Conservation (phyloP, 331 rosid species). For the Erythrophleum ivorense region DNA sequence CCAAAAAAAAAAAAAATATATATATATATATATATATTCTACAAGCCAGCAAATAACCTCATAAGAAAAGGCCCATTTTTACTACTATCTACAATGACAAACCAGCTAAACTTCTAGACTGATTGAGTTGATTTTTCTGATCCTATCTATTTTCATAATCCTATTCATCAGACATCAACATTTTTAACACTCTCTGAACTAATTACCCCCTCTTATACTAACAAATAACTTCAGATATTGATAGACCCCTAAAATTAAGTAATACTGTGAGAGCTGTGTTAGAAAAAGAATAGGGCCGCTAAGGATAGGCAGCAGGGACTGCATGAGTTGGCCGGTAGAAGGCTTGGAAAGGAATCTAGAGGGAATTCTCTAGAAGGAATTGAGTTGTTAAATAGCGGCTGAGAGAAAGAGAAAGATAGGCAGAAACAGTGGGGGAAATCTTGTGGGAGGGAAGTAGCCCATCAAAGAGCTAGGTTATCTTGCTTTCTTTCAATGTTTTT, state of each 20-base stretch:
- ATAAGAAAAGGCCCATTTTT: neutral
- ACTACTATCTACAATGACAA: neutral
- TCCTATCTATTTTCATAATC: neutral
- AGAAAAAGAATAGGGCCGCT: neutral
- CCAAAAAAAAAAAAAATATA: too few species aligned
- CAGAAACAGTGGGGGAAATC: neutral
- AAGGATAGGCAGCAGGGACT: neutral
- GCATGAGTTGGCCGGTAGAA: neutral
- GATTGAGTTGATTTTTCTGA: constrained; percentile 3
- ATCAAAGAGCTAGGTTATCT: neutral
- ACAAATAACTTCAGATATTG: neutral
- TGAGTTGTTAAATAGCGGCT: too few species aligned
- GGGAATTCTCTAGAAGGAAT: too few species aligned
- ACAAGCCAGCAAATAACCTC: neutral
- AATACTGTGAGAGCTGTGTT: neutral
- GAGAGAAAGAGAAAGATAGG: neutral
- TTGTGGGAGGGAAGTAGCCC: neutral
- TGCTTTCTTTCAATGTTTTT: neutral
- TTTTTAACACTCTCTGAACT: neutral
- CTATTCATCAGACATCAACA: too few species aligned
- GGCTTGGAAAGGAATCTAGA: neutral
- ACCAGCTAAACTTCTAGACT: neutral
- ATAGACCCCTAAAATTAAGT: neutral
- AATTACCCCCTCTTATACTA: neutral
- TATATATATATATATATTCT: neutral